Conservation (phyloP, 257 asterid genomes). For the Przewalskia tangutica region DNA sequence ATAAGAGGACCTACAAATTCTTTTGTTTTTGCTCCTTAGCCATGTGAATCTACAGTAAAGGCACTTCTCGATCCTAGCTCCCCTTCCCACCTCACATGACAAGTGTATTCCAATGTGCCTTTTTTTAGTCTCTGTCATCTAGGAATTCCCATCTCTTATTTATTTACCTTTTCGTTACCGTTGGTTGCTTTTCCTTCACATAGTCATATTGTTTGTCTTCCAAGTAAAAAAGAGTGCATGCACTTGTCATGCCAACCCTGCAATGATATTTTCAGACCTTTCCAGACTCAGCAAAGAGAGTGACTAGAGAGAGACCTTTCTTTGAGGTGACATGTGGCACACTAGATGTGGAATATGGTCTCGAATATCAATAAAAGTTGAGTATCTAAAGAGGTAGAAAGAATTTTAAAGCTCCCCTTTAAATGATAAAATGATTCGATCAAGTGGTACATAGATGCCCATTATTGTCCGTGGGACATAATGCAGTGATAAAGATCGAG, state of each 20-base stretch:
- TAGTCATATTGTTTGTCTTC: conserved; percentile 1
- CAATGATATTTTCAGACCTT: not conserved
- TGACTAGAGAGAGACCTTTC: not conserved
- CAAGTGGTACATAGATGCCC: not conserved
- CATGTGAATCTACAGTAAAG: not conserved
- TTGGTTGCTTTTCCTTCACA: not conserved
- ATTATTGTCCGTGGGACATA: too few relatives aligned
- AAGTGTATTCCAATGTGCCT: not conserved
- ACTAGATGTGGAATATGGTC: not conserved
- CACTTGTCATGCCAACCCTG: not conserved
- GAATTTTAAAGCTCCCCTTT: not conserved
- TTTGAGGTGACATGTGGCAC: not conserved
- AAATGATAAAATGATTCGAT: not conserved
- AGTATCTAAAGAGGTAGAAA: not conserved
- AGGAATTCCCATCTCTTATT: not conserved
- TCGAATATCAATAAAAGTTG: not conserved
- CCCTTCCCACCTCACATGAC: not conserved
- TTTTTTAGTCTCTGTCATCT: not conserved
- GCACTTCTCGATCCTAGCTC: not conserved
- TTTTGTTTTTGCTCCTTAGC: not conserved
- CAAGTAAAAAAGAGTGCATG: conserved; percentile 4
- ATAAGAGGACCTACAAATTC: not conserved
- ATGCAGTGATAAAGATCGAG: too few relatives aligned
- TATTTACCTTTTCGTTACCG: not conserved
- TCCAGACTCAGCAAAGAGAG: not conserved